Evolutionary conservation across 768 basidiomycete genomes (phyloP).

Genomic region (Russula abietina): DNA sequence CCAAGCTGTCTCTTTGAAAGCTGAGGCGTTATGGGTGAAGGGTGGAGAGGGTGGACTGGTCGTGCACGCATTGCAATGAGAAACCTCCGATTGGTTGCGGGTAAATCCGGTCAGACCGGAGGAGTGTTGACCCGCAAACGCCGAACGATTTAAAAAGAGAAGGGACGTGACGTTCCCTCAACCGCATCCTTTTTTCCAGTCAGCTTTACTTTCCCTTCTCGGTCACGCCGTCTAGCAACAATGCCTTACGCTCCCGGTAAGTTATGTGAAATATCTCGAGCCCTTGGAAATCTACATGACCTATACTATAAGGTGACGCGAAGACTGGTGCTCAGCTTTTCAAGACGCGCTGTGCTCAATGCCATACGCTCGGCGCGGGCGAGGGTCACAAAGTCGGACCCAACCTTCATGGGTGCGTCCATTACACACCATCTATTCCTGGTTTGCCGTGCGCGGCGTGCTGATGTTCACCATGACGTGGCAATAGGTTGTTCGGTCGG

Average conservation of each 20-base stretch:
- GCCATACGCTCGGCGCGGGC: slow-evolving; percentile 78
- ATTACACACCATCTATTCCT: background rate
- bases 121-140: background rate
- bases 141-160: background rate
- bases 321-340: slow-evolving; percentile 89
- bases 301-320: slow-evolving; percentile 58
- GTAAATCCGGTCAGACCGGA: slow-evolving; percentile 4
- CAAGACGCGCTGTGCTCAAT: slow-evolving; percentile 94
- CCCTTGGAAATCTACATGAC: background rate
- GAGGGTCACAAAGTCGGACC: slow-evolving; percentile 89
- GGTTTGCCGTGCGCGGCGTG: background rate
- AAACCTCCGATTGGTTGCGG: slow-evolving; percentile 10
- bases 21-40: too few species aligned
- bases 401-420: slow-evolving; percentile 82
- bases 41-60: too few species aligned
- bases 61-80: too few species aligned
- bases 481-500: slow-evolving; percentile 67
- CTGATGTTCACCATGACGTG: slow-evolving; percentile 12
- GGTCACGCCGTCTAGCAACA: slow-evolving; percentile 16
- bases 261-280: slow-evolving; percentile 24
- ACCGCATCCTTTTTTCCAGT: background rate
- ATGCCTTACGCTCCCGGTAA: slow-evolving; percentile 44
- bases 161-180: background rate
- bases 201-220: background rate
- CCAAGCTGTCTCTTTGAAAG: background rate